Conservation (phyloP, 768 basidiomycete genomes). For the Rhodotorula graminis region DNA sequence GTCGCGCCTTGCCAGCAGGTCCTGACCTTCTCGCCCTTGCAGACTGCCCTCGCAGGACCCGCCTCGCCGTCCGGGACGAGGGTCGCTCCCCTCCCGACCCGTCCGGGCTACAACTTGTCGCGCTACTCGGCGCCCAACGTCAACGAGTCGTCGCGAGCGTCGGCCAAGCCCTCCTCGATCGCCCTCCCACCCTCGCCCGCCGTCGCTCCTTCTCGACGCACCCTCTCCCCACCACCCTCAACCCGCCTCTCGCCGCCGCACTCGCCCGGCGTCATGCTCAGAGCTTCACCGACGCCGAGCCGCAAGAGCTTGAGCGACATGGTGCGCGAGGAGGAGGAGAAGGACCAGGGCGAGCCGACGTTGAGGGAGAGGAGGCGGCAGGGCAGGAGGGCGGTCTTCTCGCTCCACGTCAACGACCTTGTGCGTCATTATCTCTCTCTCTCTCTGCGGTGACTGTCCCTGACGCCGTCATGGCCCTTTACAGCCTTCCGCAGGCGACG, state of each 20-base stretch:
- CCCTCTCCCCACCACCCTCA: background rate
- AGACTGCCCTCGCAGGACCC: conserved; percentile 18
- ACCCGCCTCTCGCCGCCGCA: background rate
- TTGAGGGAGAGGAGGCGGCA: background rate
- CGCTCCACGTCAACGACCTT: conserved; percentile 26
- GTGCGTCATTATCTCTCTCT: background rate
- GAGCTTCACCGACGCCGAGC: background rate
- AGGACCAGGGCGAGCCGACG: conserved; percentile 1
- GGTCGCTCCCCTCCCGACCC: conserved; percentile 18
- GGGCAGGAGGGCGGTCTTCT: conserved; percentile 16
- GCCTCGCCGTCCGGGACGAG: conserved; percentile 10
- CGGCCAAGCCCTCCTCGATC: background rate
- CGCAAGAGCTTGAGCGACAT: conserved; percentile 29
- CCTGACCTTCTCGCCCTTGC: background rate
- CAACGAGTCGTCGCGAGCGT: background rate
- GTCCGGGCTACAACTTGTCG: conserved; percentile 19
- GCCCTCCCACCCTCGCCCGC: background rate
- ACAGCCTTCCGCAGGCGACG: conserved; percentile 8
- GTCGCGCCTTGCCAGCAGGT: background rate
- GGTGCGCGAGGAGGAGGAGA: conserved; percentile 27
- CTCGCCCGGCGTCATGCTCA: background rate
- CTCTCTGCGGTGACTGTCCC: no score
- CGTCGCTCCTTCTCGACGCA: background rate
- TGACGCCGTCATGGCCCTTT: no score
- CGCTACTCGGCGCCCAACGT: conserved; percentile 11